A percentile compares a stretch with the other conserved stretches of the same genome.
Evolutionary conservation across 345 rosid species (phyloP).

Genomic region (Laguncularia racemosa): DNA sequence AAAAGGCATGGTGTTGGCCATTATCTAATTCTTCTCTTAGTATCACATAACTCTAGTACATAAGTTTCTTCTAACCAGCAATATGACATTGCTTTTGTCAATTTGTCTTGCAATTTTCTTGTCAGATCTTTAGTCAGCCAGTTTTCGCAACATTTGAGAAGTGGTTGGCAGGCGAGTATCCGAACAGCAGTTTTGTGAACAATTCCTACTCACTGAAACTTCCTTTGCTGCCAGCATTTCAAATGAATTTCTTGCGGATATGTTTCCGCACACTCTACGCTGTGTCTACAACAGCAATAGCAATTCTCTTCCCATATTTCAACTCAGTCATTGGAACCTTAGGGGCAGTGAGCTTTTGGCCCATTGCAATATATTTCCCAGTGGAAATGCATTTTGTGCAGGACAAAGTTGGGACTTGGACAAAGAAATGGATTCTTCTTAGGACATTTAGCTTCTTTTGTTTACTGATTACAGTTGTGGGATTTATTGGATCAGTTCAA

Average conservation of each 20-base stretch:
- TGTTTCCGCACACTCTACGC: slow-evolving; percentile 50
- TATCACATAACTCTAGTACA: too few species aligned
- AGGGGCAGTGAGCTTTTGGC: slow-evolving; percentile 78
- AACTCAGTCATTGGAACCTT: slow-evolving; percentile 68
- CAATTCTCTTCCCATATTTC: slow-evolving; percentile 71
- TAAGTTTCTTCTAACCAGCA: too few species aligned
- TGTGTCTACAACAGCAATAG: slow-evolving; percentile 33
- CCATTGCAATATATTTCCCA: slow-evolving; percentile 66
- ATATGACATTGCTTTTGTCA: too few species aligned
- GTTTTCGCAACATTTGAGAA: slow-evolving; percentile 33
- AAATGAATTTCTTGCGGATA: slow-evolving; percentile 26
- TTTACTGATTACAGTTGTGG: slow-evolving; percentile 30
- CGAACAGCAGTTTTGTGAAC: slow-evolving; percentile 29
- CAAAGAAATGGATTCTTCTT: slow-evolving; percentile 49
- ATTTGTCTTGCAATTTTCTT: not conserved
- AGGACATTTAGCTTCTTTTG: slow-evolving; percentile 31
- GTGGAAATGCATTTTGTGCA: slow-evolving; percentile 62
- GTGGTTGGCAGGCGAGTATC: slow-evolving; percentile 34
- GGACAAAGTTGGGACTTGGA: slow-evolving; percentile 42
- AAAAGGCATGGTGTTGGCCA: too few species aligned
- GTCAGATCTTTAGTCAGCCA: slow-evolving; percentile 51
- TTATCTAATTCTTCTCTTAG: too few species aligned
- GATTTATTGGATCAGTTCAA: slow-evolving; percentile 50
- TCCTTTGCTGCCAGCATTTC: slow-evolving; percentile 24
- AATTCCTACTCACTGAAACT: slow-evolving; percentile 21